phyloP scores from a whole-genome alignment of 2,329 filamentous ascomycete genomes.

The Endoconidiophora laricicola region DNA sequence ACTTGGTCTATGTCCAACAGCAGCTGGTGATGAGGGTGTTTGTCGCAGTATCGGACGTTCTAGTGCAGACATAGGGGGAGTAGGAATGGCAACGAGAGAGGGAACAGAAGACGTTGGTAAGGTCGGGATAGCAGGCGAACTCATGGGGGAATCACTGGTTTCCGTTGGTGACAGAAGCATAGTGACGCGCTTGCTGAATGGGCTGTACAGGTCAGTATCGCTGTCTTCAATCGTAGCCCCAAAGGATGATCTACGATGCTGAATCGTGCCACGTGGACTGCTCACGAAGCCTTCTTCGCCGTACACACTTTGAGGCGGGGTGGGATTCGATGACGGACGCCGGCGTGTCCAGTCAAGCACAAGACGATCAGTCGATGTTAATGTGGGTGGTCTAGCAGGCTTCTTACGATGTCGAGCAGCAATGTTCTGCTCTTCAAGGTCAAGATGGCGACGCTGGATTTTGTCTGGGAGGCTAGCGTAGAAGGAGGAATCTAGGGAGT shows the following conservation, averaged over 20 bases:
- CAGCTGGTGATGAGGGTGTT: constrained; percentile 17
- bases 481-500: constrained; percentile 46
- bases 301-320: constrained; percentile 10
- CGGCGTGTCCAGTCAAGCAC: constrained; percentile 11
- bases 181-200: constrained; percentile 9
- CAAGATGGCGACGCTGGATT: constrained; percentile 53
- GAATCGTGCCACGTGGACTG: constrained; percentile 20
- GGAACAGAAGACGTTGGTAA: constrained; percentile 4
- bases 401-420: constrained; percentile 8
- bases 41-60: constrained; percentile 18
- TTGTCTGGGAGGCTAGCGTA: constrained; percentile 57
- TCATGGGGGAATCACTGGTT: constrained; percentile 5
- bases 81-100: background rate
- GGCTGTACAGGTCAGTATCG: constrained; percentile 8
- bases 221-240: constrained; percentile 9
- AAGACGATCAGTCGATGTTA: constrained; percentile 8
- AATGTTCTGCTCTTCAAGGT: constrained; percentile 48
- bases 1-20: constrained; percentile 17
- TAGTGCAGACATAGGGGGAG: background rate
- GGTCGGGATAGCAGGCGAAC: background rate
- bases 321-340: constrained; percentile 12
- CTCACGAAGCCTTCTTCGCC: constrained; percentile 11
- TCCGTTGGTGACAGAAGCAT: constrained; percentile 10
- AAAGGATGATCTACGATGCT: constrained; percentile 13
- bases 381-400: background rate